Evolutionary conservation across 257 asterid genomes (phyloP).

Genomic region (Plantago major): DNA sequence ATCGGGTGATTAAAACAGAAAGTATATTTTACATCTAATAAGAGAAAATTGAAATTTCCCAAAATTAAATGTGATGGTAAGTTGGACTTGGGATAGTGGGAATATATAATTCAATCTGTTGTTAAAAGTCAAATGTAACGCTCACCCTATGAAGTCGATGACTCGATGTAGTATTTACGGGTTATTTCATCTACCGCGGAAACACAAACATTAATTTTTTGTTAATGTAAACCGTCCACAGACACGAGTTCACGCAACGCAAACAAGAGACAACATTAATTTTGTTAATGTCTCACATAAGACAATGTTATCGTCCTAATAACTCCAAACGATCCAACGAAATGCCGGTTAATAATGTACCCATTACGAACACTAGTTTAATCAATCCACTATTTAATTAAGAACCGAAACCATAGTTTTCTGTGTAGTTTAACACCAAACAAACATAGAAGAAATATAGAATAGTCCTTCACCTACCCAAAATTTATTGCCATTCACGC

Average conservation of each 20-base stretch:
- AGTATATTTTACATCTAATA: too few relatives aligned
- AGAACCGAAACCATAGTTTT: constrained; percentile 2
- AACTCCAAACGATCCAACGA: background rate
- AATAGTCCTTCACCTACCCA: background rate
- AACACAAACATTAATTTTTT: background rate
- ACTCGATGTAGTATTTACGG: too few relatives aligned
- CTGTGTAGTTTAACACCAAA: constrained; percentile 1
- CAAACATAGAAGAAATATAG: background rate
- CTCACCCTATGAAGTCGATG: too few relatives aligned
- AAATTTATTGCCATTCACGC: constrained; percentile 30
- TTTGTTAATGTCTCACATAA: background rate
- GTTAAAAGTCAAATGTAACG: too few relatives aligned
- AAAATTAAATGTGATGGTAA: too few relatives aligned
- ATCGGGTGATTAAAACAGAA: too few relatives aligned
- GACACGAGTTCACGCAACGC: background rate
- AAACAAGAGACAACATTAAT: constrained; percentile 1
- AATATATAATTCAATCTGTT: too few relatives aligned
- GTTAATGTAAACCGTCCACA: background rate
- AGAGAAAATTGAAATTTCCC: too few relatives aligned
- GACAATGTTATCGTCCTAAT: constrained; percentile 3
- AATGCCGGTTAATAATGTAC: constrained; percentile 5
- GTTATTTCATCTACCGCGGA: too few relatives aligned
- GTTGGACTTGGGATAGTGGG: too few relatives aligned
- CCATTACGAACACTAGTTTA: background rate
- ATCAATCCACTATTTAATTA: background rate